Base-by-base conservation (phyloP, 139 green algal genomes). In the Parachlorella kessleri region DNA sequence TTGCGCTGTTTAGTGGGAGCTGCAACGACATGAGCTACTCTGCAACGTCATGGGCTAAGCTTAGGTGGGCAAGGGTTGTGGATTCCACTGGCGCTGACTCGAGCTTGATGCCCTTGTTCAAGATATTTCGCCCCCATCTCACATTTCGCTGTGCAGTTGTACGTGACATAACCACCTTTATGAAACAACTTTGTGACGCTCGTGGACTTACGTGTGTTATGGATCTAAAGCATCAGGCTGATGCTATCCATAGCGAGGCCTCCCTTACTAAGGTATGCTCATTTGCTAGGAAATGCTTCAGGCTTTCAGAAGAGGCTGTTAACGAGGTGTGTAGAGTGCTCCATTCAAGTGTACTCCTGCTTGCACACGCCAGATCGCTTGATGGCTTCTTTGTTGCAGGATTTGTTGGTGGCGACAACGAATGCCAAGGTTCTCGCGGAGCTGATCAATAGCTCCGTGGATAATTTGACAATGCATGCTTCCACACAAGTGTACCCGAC, bases 211-310 rank as follows among this genome's bases (percentile, higher is more conserved):
- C 28, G 3, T 81, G 63, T 39, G 26, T 7, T 24, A 26, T 72
- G 5, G 36, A 76, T 23, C 24, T 76, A 5, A 53, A 55, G 37
- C 76, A 81, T 35, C 8, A 76, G 6, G 36, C 64, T 28, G 10
- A 28, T 26, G 76, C 76, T 48, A 28, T 55, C 14, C 24, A 24
- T 18, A 37, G 65, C 33, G 41, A 24, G 1, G 48, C 48, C 14
- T 59, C 48, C 14, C 14, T 59, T 28, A 14, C 14, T 28, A 14
- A 59, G 48, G 48, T 59, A 59, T 14, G 14, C 21, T 28, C 48
- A 59, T 28, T 59, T 28, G 21, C 48, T 59, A 28, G 14, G 48
- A 59, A 59, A 59, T 59, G 14, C 48, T 59, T 59, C 48, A 59
- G 48, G 48, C 14, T 59, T 59, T 14, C 48, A 59, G 14, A 18